Base-by-base conservation (phyloP, 1,284 basidiomycete genomes). In the Cryptococcus sp. region DNA sequence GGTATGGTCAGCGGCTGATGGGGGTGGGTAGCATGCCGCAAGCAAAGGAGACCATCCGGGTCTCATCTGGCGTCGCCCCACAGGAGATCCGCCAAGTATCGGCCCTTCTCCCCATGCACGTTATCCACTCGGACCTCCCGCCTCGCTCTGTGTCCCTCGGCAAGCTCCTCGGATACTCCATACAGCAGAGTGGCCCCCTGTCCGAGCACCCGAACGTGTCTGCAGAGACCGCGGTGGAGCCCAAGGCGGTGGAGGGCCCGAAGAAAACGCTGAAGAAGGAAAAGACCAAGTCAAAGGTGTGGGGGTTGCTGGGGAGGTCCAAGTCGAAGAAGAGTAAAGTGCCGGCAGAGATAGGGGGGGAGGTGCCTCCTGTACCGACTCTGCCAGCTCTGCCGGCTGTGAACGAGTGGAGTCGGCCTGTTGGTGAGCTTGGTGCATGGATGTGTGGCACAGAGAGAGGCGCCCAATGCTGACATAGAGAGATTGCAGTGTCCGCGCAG, bases 211-310 rank as follows among this genome's bases (percentile, higher is more conserved):
- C 37, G 40, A 37, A 50, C 28, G 44, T 55, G 8, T 47, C 58
- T 3, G 45, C 60, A 46, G 47, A 50, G 42, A 21, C 40, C 24
- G 46, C 50, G 46, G 20, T 49, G 28, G 21, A 46, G 24, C 20
- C 45, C 20, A 46, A 28, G 35, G 36, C 23, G 18, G 37, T 24
- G 20, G 47, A 49, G 23, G 13, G 35, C 18, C 47, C 48, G 7
- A 43, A 48, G 36, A 62, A 58, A 46, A 53, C 59, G 4, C 52
- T 69, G 16, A 66, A 62, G 51, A 63, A 59, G 52, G 70, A 72
- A 33, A 72, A 65, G 61, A 71, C 72, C 9, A 70, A 64, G 36
- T 68, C 68, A 12, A 65, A 56, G 45, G 66, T 75, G 8, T 75
- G 72, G 72, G 63, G 68, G 7, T 59, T 72, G 9, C 58, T 75